Conservation (phyloP, 1,284 basidiomycete species). For the Malassezia pachydermatis region DNA sequence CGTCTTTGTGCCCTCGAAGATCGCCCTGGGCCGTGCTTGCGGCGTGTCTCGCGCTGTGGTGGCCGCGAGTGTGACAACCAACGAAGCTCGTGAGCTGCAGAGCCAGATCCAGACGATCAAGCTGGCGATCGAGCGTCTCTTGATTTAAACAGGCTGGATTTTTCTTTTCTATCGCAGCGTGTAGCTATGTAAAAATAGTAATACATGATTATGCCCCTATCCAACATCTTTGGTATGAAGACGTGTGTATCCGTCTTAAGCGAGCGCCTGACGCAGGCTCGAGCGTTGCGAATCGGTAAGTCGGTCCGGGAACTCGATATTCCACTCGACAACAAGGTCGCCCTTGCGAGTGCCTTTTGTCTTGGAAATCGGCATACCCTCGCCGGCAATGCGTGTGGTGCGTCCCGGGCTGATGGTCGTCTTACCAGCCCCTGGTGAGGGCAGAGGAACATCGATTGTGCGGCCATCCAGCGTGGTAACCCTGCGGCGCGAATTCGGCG, state of each 20-base stretch:
- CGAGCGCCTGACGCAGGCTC: slow-evolving; percentile 28
- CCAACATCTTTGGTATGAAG: too few relatives aligned
- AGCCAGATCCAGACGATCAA: slow-evolving; percentile 85
- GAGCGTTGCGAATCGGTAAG: slow-evolving; percentile 29
- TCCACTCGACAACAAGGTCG: slow-evolving; percentile 44
- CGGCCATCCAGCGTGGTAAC: slow-evolving; percentile 37
- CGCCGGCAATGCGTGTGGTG: slow-evolving; percentile 39
- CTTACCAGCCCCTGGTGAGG: slow-evolving; percentile 24
- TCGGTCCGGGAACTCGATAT: slow-evolving; percentile 35
- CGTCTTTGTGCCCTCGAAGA: slow-evolving; percentile 86
- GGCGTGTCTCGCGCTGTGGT: slow-evolving; percentile 93
- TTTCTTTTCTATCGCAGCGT: neutral
- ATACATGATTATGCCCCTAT: too few relatives aligned
- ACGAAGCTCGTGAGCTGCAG: slow-evolving; percentile 82
- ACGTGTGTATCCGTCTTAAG: neutral
- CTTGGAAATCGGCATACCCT: slow-evolving; percentile 47
- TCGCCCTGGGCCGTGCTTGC: slow-evolving; percentile 88
- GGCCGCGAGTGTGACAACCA: slow-evolving; percentile 85
- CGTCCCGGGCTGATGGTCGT: slow-evolving; percentile 31
- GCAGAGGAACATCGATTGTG: slow-evolving; percentile 36
- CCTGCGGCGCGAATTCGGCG: slow-evolving; percentile 23
- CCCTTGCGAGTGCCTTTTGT: slow-evolving; percentile 36
- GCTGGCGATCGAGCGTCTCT: slow-evolving; percentile 46
- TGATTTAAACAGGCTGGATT: slow-evolving; percentile 23
- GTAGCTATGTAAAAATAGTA: slow-evolving; percentile 7